Percentiles rank a stretch among this genome's conserved stretches.
Evolutionary conservation across 73 alveolate species (phyloP).

Genomic region (Symbiodinium pilosum): DNA sequence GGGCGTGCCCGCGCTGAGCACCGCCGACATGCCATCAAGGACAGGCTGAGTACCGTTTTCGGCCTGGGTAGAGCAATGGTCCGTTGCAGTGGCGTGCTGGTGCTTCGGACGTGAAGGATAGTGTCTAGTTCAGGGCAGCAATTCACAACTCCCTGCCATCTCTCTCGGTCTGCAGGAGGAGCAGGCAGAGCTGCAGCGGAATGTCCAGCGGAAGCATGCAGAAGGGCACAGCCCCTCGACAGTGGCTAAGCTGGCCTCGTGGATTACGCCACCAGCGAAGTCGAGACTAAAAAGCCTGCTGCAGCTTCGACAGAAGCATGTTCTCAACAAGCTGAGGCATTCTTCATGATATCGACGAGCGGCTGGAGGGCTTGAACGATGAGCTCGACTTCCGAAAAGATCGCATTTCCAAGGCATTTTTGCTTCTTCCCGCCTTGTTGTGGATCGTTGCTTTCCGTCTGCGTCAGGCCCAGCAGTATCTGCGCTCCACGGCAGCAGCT

Average conservation of each 20-base stretch:
- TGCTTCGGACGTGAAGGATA: too few species aligned
- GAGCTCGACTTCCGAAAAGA: slow-evolving; percentile 75
- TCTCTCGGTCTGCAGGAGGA: slow-evolving; percentile 62
- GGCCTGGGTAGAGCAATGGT: not conserved
- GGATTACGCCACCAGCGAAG: not conserved
- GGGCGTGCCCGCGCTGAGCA: slow-evolving; percentile 28
- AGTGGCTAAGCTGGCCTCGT: not conserved
- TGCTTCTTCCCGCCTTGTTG: not conserved
- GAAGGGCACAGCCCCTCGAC: slow-evolving; percentile 58
- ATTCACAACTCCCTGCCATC: too few species aligned
- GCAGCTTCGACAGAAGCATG: too few species aligned
- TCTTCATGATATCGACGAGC: slow-evolving; percentile 67
- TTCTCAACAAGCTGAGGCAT: slow-evolving; percentile 40
- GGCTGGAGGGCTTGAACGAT: slow-evolving; percentile 70
- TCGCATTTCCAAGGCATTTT: slow-evolving; percentile 52
- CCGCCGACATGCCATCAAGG: slow-evolving; percentile 63
- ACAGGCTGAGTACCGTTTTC: not conserved
- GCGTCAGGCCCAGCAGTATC: slow-evolving; percentile 66
- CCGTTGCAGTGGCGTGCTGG: too few species aligned
- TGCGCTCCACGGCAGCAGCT: slow-evolving; percentile 50
- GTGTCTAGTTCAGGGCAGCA: too few species aligned
- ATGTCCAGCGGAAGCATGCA: slow-evolving; percentile 37
- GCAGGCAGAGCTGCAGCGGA: slow-evolving; percentile 75
- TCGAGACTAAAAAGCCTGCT: not conserved
- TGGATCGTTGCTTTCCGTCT: not conserved